phyloP scores from a whole-genome alignment of 495 filamentous ascomycete species.

The Hyaloscypha finlandica region DNA sequence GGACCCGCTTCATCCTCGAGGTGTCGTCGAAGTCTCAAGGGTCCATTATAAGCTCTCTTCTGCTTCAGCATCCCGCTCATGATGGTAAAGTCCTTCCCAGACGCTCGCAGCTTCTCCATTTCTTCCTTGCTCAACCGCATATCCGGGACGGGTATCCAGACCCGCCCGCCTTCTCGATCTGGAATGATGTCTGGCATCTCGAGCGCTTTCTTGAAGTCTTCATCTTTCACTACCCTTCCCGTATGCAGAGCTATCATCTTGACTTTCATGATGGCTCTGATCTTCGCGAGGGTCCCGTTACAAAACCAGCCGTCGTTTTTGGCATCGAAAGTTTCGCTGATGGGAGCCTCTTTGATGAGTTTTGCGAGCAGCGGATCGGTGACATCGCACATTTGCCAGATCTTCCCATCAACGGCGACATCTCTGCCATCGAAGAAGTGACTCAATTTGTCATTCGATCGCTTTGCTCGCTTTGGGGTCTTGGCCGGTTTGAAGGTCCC shows the following conservation, averaged over 20 bases:
- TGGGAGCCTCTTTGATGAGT: slow-evolving; percentile 50
- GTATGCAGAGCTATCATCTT: slow-evolving; percentile 65
- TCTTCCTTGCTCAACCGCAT: slow-evolving; percentile 34
- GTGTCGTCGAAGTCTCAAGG: too few relatives aligned
- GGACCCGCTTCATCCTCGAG: too few relatives aligned
- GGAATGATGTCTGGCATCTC: slow-evolving; percentile 46
- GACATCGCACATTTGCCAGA: slow-evolving; percentile 94
- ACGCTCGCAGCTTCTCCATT: slow-evolving; percentile 13
- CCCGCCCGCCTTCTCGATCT: not conserved
- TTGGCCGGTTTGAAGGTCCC: slow-evolving; percentile 13
- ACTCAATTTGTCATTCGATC: slow-evolving; percentile 30
- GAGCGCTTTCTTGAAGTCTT: slow-evolving; percentile 48
- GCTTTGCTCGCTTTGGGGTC: not conserved
- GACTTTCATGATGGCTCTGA: slow-evolving; percentile 79
- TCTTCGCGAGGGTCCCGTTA: slow-evolving; percentile 75
- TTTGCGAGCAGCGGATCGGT: slow-evolving; percentile 67
- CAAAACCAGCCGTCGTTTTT: slow-evolving; percentile 77
- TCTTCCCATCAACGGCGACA: slow-evolving; percentile 71
- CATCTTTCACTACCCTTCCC: slow-evolving; percentile 48
- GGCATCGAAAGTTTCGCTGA: slow-evolving; percentile 55
- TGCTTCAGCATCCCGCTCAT: not conserved
- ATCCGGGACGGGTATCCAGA: slow-evolving; percentile 37
- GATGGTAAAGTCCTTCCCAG: not conserved
- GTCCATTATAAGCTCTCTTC: not conserved
- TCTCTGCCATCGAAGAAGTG: slow-evolving; percentile 82